These are phyloP conservation scores for Leccinum variabile DNA, from an alignment of 1,284 basidiomycete genomes.

Conservation along the genomic window DNA sequence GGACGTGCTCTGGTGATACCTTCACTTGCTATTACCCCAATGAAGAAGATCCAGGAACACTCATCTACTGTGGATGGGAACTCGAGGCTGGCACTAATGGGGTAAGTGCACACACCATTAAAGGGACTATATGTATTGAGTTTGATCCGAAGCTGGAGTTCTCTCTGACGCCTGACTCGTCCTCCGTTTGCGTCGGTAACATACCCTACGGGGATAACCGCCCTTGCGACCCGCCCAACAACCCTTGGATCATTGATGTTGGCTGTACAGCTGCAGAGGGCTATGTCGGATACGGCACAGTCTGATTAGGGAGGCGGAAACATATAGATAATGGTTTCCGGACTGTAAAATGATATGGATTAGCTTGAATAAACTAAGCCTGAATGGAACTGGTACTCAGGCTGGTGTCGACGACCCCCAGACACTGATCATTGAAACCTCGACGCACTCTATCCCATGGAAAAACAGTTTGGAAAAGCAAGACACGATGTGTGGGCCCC, in stretches of 20 bases:
- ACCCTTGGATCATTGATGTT: constrained; percentile 17
- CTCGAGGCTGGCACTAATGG: background rate
- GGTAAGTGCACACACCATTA: background rate
- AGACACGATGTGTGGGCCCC: background rate
- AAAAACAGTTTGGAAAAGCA: background rate
- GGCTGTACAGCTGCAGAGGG: constrained; percentile 14
- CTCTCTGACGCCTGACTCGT: constrained; percentile 7
- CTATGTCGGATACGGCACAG: constrained; percentile 16
- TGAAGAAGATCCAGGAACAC: constrained; percentile 16
- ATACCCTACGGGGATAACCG: constrained; percentile 14
- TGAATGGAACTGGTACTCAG: background rate
- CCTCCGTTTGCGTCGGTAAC: constrained; percentile 10
- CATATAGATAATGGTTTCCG: background rate
- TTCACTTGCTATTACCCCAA: constrained; percentile 19
- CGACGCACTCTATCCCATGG: background rate
- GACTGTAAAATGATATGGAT: background rate
- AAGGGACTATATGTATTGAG: background rate
- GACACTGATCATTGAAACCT: background rate
- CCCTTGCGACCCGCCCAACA: constrained; percentile 11
- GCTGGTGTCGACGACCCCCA: too few relatives aligned
- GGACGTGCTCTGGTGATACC: constrained; percentile 16
- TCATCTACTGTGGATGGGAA: constrained; percentile 11
- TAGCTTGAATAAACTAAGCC: background rate
- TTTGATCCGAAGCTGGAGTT: background rate
- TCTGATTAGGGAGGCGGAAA: background rate